A percentile compares a stretch with the other conserved stretches of the same genome.
Evolutionary conservation across 2,329 filamentous ascomycete species (phyloP).

Genomic region (Phaeoacremonium minimum): DNA sequence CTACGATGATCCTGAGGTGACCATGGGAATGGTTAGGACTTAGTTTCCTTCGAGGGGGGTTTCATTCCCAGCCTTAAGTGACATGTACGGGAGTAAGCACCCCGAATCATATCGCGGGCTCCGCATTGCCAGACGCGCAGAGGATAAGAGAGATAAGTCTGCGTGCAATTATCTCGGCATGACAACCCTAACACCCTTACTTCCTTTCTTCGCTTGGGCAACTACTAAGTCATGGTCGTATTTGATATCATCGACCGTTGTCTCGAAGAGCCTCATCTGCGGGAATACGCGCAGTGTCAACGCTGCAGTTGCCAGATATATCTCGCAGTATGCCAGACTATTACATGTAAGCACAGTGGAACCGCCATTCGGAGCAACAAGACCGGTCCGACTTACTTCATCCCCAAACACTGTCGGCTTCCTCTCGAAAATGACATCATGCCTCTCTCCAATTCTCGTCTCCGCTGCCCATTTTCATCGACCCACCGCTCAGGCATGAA

Average conservation of each 20-base stretch:
- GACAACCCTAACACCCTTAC: conserved; percentile 2
- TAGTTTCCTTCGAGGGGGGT: too few relatives aligned
- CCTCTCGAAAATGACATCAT: conserved; percentile 15
- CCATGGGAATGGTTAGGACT: too few relatives aligned
- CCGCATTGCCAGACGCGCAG: too few relatives aligned
- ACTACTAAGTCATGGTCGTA: conserved; percentile 12
- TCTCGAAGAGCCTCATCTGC: conserved; percentile 9
- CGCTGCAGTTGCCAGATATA: conserved; percentile 10
- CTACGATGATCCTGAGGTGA: too few relatives aligned
- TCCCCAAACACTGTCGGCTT: conserved; percentile 15
- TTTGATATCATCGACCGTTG: conserved; percentile 9
- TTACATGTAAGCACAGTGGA: neutral
- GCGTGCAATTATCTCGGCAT: too few relatives aligned
- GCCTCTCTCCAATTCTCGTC: conserved; percentile 9
- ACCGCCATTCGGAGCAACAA: too few relatives aligned
- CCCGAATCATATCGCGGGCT: too few relatives aligned
- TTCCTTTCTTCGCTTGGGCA: conserved; percentile 11
- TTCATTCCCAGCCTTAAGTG: too few relatives aligned
- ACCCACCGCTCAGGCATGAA: conserved; percentile 18
- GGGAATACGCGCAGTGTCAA: conserved; percentile 11
- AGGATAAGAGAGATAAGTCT: too few relatives aligned
- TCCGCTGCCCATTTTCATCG: conserved; percentile 4
- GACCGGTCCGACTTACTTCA: conserved; percentile 15
- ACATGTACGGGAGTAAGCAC: too few relatives aligned
- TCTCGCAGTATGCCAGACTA: conserved; percentile 11